Evolutionary conservation across 148 eudicot species (phyloP), one percentile per base, ranked within the genome.

Genomic region (Diospyros kaki): DNA sequence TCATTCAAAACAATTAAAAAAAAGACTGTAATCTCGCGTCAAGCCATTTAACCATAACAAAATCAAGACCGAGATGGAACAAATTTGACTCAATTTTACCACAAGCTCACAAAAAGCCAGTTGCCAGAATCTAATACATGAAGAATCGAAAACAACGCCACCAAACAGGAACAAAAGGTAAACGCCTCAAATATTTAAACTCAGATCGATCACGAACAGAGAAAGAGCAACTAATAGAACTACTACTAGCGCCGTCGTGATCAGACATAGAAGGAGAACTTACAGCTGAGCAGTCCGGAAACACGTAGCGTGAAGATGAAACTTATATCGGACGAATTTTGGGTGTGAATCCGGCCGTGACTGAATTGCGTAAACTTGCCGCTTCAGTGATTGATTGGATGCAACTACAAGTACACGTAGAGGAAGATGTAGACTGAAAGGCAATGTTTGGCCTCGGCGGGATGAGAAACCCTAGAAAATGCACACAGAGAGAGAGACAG

Each of bases 301-400:
- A 28, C 28, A 28, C 28, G 28, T 28, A 28, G 28, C 28, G 28
- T 28, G 28, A 28, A 28, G 28, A 40, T 44, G 54, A 58, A 72
- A 5, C 41, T 56, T 56, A 17, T 28, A 52, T 6, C 45, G 40
- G 59, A 62, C 13, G 76, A 51, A 50, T 62, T 48, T 73, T 15
- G 50, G 4, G 58, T 39, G 40, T 11, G 64, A 9, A 11, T n/a
- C n/a, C 28, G 9, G 73, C 62, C 5, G 9, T 53, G 53, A 45
- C 41, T 17, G 55, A 67, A 50, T 48, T 46, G 58, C 73, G 67
- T 58, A 59, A 44, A 46, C 42, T 44, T 75, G 64, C 64, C 65
- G 77, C 6, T 44, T 40, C 51, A 13, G 69, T 74, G 61, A 61
- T 63, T 64, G 69, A 72, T 72, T 11, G 15, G 45, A 5, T 45